Base-by-base conservation (phyloP, 768 basidiomycete species). In the Boletales sp. region DNA sequence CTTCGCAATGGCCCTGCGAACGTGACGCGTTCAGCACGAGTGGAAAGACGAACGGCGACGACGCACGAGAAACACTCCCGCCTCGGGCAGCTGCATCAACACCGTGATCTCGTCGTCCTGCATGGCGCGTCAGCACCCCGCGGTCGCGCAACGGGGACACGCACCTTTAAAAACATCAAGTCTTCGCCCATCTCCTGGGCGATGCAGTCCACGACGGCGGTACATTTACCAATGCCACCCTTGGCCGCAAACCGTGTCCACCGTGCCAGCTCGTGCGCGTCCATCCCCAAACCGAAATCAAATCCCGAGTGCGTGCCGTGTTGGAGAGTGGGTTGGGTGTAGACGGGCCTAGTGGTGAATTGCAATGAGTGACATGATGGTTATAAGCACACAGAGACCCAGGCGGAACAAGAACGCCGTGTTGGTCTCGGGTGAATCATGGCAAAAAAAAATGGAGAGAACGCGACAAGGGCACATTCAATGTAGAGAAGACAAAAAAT, bases 161-260 rank as follows among this genome's bases (percentile, higher is more conserved):
- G 42, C 48, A 83, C 89, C 78, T 87, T 84, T 43, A 93, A 67
- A 64, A 94, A 92, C 90, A 94, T 94, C 40, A 94, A 74, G 66
- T 93, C 90, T 10, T 66, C 64, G 19, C 84, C 84, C 11, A 78
- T 65, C 35, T 76, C 74, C 64, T 89, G 81, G 2, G 88, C 88
- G 17, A 88, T 79, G 59, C 87, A 90, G 65, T 94, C 90, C 46
- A 77, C 74, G 21, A 76, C 49, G 5, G 90, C 90, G 1, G 80
- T 82, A 55, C 89, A 90, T 57, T 75, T 85, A 5, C 90, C 90
- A 46, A 93, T 90, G 13, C 90, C 90, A 0, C 90, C 90, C 60
- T 90, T 92, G 5, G 74, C 80, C 0, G 90, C 90, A 64, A 93
- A 92, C 36, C 90, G 76, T 10, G 85, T 86, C 90, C 90, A 93